These are phyloP conservation scores for Epichloe sibirici DNA, from an alignment of 2,329 filamentous ascomycete species.

Conservation along the genomic window DNA sequence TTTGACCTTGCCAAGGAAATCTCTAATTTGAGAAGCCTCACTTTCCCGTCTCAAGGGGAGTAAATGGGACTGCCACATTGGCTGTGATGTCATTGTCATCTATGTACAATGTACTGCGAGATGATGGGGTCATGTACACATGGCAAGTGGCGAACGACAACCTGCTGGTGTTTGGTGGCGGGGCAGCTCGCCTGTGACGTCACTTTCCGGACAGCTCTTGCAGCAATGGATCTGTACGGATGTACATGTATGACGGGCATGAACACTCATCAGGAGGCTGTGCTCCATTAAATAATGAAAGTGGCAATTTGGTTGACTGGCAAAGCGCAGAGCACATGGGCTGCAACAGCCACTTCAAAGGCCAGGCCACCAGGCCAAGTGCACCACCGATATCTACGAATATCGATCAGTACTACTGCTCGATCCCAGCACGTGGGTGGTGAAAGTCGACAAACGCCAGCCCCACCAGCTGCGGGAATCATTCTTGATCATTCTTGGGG, in stretches of 20 bases:
- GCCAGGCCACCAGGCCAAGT: too few relatives aligned
- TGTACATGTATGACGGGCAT: neutral
- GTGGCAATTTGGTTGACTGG: too few relatives aligned
- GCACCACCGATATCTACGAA: too few relatives aligned
- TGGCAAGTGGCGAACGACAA: neutral
- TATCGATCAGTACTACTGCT: too few relatives aligned
- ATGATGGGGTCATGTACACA: neutral
- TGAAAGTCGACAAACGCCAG: too few relatives aligned
- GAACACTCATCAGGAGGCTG: too few relatives aligned
- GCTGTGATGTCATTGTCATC: conserved; percentile 5
- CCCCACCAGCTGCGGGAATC: too few relatives aligned
- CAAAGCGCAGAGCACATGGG: too few relatives aligned
- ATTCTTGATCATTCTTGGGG: too few relatives aligned
- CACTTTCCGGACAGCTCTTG: neutral
- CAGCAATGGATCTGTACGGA: neutral
- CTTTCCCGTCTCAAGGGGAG: neutral
- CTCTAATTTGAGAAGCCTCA: neutral
- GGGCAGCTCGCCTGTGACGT: conserved; percentile 4
- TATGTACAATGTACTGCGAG: neutral
- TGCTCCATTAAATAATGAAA: too few relatives aligned
- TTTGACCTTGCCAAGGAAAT: conserved; percentile 1
- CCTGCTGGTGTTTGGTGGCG: neutral
- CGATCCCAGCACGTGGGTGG: too few relatives aligned
- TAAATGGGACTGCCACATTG: neutral
- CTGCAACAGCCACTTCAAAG: too few relatives aligned